Evolutionary conservation across 2,329 filamentous ascomycete genomes (phyloP).

Genomic region (Diaporthe ampelina): DNA sequence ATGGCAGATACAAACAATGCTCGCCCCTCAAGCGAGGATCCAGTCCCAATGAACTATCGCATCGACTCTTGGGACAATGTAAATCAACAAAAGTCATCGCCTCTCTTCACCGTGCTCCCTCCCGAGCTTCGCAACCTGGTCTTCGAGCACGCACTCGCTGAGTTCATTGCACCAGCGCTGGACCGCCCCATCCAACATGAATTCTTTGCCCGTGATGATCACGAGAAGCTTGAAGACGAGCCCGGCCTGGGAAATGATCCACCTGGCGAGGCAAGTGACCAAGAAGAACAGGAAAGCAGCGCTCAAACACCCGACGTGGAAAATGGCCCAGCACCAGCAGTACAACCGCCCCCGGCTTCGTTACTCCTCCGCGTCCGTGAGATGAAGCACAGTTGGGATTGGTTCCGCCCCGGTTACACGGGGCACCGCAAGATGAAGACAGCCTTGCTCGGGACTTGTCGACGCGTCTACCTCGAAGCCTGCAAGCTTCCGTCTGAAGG

Average conservation of each 20-base stretch:
- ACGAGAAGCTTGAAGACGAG: constrained; percentile 28
- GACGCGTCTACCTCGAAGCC: constrained; percentile 37
- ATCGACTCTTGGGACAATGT: constrained; percentile 6
- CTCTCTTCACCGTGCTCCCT: constrained; percentile 21
- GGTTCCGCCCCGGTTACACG: constrained; percentile 23
- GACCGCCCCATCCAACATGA: constrained; percentile 8
- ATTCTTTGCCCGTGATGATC: constrained; percentile 24
- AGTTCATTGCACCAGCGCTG: neutral
- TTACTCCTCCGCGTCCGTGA: neutral
- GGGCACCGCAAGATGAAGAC: neutral
- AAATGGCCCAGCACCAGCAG: constrained; percentile 1
- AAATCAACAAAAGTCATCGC: constrained; percentile 8
- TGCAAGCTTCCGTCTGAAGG: neutral
- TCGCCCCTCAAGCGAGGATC: neutral
- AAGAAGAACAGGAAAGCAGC: neutral
- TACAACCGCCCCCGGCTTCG: neutral
- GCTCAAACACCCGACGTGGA: neutral
- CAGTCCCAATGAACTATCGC: constrained; percentile 12
- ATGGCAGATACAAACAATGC: neutral
- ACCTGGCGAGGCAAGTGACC: neutral
- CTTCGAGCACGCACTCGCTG: constrained; percentile 11
- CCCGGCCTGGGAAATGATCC: neutral
- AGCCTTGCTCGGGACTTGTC: constrained; percentile 31
- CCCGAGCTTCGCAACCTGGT: constrained; percentile 23
- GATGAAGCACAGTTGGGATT: neutral